Percentiles rank a stretch among this genome's conserved stretches.
Evolutionary conservation across 768 basidiomycete species (phyloP).

Genomic region (Termitomyces sp.): DNA sequence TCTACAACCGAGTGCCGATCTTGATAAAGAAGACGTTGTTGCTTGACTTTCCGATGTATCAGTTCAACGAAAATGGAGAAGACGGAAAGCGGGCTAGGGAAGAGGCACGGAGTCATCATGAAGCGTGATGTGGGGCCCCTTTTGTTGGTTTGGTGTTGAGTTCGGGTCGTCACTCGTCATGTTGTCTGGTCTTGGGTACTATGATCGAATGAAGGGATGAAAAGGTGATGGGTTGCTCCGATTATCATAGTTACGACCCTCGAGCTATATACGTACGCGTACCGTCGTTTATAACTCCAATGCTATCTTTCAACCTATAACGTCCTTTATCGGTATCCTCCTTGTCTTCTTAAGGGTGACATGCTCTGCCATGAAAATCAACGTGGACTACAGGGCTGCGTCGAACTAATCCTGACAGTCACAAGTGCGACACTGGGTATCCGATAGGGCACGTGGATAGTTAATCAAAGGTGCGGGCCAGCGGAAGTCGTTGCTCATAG

Average conservation of each 20-base stretch:
- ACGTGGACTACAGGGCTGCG: no score
- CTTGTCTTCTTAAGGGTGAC: not conserved
- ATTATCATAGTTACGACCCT: no score
- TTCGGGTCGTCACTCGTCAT: no score
- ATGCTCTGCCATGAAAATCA: not conserved
- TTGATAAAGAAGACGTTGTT: constrained; percentile 53
- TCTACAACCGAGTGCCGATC: constrained; percentile 33
- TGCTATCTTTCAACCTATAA: no score
- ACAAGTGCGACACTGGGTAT: no score
- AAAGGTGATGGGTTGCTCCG: not conserved
- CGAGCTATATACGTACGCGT: not conserved
- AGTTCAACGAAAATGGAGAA: constrained; percentile 48
- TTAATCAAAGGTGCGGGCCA: not conserved
- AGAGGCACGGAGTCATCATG: not conserved
- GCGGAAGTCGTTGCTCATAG: not conserved
- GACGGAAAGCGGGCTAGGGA: constrained; percentile 32
- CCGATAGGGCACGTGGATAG: constrained; percentile 4
- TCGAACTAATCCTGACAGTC: no score
- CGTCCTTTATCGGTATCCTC: no score
- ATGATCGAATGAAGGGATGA: no score
- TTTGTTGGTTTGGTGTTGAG: not conserved
- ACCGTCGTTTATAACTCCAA: not conserved
- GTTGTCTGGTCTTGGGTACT: no score
- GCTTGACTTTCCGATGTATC: constrained; percentile 61
- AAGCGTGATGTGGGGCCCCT: not conserved